phyloP scores from a whole-genome alignment of 1,139 yeast species.

The Kazachstania sp. region DNA sequence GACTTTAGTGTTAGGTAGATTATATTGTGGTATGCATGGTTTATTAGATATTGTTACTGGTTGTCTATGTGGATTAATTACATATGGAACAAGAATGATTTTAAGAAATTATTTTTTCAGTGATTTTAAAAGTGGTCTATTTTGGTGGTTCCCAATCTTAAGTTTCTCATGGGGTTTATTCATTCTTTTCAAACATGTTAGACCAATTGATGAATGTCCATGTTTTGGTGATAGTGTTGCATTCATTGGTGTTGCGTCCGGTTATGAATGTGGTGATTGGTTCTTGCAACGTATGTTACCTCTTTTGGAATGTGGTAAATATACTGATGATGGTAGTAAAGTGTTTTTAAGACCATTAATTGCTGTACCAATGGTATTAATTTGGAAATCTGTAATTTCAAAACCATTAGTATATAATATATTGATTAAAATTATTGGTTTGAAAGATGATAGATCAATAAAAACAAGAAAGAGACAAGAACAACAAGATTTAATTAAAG shows the following conservation, averaged over 20 bases:
- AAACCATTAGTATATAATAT: constrained; percentile 22
- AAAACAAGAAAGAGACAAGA: not conserved
- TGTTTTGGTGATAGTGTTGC: constrained; percentile 95
- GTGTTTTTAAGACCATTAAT: constrained; percentile 19
- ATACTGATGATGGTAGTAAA: constrained; percentile 9
- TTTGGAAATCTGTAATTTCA: constrained; percentile 28
- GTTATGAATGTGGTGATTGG: constrained; percentile 37
- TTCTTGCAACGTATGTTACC: constrained; percentile 10
- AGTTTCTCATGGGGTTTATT: constrained; percentile 38
- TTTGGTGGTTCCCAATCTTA: constrained; percentile 34
- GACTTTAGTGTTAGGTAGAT: constrained; percentile 67
- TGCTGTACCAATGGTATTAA: constrained; percentile 23
- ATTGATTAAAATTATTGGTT: constrained; percentile 12
- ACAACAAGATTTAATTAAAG: not conserved
- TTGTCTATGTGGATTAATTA: constrained; percentile 46
- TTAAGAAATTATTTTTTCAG: constrained; percentile 11
- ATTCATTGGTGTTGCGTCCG: constrained; percentile 80
- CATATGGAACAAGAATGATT: constrained; percentile 37
- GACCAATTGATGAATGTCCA: constrained; percentile 91
- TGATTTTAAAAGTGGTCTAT: constrained; percentile 22
- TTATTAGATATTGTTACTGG: constrained; percentile 69
- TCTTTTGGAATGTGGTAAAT: constrained; percentile 9
- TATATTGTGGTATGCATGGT: constrained; percentile 98
- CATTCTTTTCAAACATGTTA: constrained; percentile 62
- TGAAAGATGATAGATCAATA: constrained; percentile 21